Evolutionary conservation across 306 rosid genomes (phyloP), one percentile per base, ranked within the genome.

Genomic region (Mimosa pudica): DNA sequence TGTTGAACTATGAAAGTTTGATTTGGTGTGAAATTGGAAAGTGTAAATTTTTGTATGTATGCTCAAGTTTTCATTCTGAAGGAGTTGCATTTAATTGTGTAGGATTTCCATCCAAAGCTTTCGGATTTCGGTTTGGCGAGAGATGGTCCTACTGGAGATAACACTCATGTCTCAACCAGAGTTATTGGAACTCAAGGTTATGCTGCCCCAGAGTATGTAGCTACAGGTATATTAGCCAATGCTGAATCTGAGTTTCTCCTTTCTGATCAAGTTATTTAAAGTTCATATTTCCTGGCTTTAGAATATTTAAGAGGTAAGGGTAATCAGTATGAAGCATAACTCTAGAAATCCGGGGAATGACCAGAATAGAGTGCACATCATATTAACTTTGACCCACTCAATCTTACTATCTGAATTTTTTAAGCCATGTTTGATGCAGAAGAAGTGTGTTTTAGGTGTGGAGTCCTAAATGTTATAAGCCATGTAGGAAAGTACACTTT

Each of bases 81-180:
- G 77, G 63, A 75, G 70, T 8, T 49, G 70, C 63, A 7, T 71
- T 64, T 46, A 42, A 55, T 38, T 81, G n/a, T 84, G 76, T 41
- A 95, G 98, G 97, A 92, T 86, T 95, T 95, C 88, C 87, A 79
- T 62, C 93, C 95, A 17, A 91, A 82, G 80, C 98, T 95, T 78
- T 92, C 97, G 0, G 98, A 92, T 88, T 95, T 95, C 49, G 97
- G 97, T 42, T 86, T 92, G 82, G 98, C 98, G 75, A 91, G 97
- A 77, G 98, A 95, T 82, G 97, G 98, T 52, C 97, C 98, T 24
- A 95, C 97, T 3, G 97, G 98, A 49, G 98, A 94, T 77, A 92
- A 94, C 69, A 92, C 98, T 80, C 97, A 92, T 18, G 97, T 94
- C 68, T 94, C 98, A 16, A 94, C 98, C 51, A 77, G 97, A 85